Percentiles rank a stretch among this genome's conserved stretches.
Conservation (phyloP, 495 filamentous ascomycete species). For the Emericellopsis terricola region DNA sequence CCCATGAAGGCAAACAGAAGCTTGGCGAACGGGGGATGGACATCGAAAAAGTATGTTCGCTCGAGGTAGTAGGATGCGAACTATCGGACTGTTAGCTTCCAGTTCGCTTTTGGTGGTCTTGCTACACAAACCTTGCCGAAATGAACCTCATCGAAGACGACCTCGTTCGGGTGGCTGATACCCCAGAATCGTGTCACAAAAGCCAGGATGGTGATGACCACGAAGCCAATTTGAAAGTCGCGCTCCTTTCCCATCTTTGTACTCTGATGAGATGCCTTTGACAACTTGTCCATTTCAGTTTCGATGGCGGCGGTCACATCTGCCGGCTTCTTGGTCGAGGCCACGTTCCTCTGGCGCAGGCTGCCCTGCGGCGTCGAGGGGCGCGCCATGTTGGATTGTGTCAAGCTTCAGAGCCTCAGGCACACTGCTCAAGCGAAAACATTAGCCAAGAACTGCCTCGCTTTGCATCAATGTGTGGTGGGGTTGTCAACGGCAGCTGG, state of each 20-base stretch:
- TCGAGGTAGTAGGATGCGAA: conserved; percentile 95
- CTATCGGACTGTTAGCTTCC: conserved; percentile 22
- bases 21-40: conserved; percentile 92
- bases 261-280: conserved; percentile 5
- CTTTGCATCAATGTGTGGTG: no score
- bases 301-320: conserved; percentile 23
- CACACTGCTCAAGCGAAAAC: not conserved
- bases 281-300: conserved; percentile 22
- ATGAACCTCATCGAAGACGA: conserved; percentile 98
- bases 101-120: not conserved
- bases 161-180: conserved; percentile 84
- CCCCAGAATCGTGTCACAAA: conserved; percentile 90
- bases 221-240: conserved; percentile 71
- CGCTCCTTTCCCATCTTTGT: conserved; percentile 32
- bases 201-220: conserved; percentile 61
- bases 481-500: no score
- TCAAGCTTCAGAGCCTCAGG: conserved; percentile 1
- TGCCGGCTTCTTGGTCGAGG: conserved; percentile 21
- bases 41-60: conserved; percentile 99
- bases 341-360: conserved; percentile 34
- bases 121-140: conserved; percentile 72
- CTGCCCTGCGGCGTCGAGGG: conserved; percentile 25
- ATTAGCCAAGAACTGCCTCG: no score
- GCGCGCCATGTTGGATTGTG: conserved; percentile 16
- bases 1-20: conserved; percentile 84